Conservation (phyloP, 1,284 basidiomycete species). For the Apiotrichum laibachii region DNA sequence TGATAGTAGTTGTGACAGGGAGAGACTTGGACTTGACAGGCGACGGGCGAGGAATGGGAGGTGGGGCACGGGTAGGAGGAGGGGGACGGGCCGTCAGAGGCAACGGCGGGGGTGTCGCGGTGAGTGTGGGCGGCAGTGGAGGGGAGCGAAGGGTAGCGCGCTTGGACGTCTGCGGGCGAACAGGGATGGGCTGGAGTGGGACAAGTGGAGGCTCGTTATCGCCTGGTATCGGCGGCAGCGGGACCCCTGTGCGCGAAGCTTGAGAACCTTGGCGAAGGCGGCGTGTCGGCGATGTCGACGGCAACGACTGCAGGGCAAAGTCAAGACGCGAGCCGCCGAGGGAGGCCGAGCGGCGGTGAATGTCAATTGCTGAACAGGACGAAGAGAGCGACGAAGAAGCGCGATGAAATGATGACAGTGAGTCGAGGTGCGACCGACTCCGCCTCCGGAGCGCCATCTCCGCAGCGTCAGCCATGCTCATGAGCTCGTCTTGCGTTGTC, state of each 20-base stretch:
- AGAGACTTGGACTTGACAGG: neutral
- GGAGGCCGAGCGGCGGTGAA: conserved; percentile 3
- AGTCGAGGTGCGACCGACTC: neutral
- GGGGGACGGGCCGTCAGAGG: neutral
- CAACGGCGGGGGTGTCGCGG: neutral
- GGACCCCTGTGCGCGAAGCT: too few relatives aligned
- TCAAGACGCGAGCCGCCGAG: conserved; percentile 2
- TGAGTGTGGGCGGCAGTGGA: neutral
- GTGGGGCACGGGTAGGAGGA: neutral
- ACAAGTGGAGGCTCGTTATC: neutral
- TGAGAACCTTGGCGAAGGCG: neutral
- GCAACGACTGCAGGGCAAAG: neutral
- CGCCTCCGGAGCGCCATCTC: conserved; percentile 3
- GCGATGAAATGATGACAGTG: neutral
- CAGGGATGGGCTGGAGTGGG: neutral
- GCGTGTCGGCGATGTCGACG: neutral
- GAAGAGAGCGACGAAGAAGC: neutral
- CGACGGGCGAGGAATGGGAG: neutral
- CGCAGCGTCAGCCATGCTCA: neutral
- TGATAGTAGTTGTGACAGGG: too few relatives aligned
- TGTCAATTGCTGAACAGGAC: neutral
- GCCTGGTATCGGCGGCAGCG: neutral
- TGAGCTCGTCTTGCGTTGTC: neutral
- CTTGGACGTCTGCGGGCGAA: neutral
- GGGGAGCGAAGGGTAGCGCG: neutral